phyloP scores from a whole-genome alignment of 768 basidiomycete species.

The Panaeolus cyanescens region DNA sequence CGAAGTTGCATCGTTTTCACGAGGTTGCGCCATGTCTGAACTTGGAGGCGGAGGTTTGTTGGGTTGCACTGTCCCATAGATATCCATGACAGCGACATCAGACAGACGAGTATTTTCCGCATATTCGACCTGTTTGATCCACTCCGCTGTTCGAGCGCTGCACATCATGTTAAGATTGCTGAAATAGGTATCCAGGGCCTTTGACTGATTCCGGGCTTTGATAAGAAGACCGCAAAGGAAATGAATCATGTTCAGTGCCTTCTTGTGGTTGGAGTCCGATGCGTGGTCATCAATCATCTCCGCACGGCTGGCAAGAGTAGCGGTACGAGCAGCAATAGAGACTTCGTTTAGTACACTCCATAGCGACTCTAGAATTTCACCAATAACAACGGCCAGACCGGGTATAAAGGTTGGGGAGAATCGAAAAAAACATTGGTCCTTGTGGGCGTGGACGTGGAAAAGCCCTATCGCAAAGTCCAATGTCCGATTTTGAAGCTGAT shows the following conservation, averaged over 20 bases:
- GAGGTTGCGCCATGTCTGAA: too few relatives aligned
- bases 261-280: slow-evolving; percentile 8
- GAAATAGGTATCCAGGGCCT: too few relatives aligned
- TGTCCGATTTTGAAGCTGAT: neutral
- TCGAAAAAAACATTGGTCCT: slow-evolving; percentile 8
- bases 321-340: neutral
- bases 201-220: too few relatives aligned
- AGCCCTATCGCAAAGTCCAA: slow-evolving; percentile 6
- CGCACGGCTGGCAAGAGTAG: slow-evolving; percentile 2
- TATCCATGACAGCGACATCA: too few relatives aligned
- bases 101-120: too few relatives aligned
- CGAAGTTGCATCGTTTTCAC: too few relatives aligned
- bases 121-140: too few relatives aligned
- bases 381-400: neutral
- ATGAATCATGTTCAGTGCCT: neutral
- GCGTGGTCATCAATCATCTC: slow-evolving; percentile 8
- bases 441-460: slow-evolving; percentile 8
- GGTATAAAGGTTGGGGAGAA: slow-evolving; percentile 7
- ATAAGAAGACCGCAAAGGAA: too few relatives aligned
- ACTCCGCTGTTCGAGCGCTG: too few relatives aligned
- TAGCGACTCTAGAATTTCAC: slow-evolving; percentile 6
- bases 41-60: too few relatives aligned
- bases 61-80: too few relatives aligned
- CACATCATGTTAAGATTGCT: too few relatives aligned
- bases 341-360: slow-evolving; percentile 3